phyloP scores from a whole-genome alignment of 2,329 filamentous ascomycete species.

The Colletotrichum tabaci region DNA sequence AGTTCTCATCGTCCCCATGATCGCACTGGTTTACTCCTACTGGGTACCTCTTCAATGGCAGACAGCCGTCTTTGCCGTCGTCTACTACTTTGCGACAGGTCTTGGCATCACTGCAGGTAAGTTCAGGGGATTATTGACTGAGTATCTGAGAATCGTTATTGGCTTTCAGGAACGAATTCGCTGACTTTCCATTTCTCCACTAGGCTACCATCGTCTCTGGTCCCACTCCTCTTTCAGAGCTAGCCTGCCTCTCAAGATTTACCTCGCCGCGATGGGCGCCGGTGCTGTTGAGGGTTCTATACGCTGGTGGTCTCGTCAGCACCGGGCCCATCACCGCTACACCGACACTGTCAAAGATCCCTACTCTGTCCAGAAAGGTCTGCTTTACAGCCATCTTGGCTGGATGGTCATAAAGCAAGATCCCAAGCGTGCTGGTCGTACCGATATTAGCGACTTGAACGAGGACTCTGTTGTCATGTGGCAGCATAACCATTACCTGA shows the following conservation, averaged over 20 bases:
- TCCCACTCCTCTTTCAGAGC: constrained; percentile 89
- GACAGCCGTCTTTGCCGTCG: constrained; percentile 80
- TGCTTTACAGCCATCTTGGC: constrained; percentile 83
- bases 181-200: constrained; percentile 18
- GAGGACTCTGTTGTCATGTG: constrained; percentile 87
- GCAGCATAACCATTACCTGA: constrained; percentile 90
- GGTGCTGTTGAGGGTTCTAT: constrained; percentile 90
- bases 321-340: constrained; percentile 91
- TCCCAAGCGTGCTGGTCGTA: constrained; percentile 88
- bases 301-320: constrained; percentile 89
- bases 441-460: constrained; percentile 90
- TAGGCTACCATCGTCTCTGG: constrained; percentile 79
- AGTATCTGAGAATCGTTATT: no score
- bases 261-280: constrained; percentile 84
- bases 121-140: no score
- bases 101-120: constrained; percentile 83
- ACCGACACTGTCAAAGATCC: constrained; percentile 94
- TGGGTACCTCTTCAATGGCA: constrained; percentile 82
- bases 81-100: constrained; percentile 80
- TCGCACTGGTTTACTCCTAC: constrained; percentile 80
- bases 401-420: constrained; percentile 98
- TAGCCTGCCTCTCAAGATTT: constrained; percentile 81
- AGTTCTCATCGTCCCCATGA: constrained; percentile 82
- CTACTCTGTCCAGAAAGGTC: constrained; percentile 90
- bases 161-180: constrained; percentile 47